phyloP scores from a whole-genome alignment of 371 early-diverging fungal genomes.

The Conidiobolus incongruus region DNA sequence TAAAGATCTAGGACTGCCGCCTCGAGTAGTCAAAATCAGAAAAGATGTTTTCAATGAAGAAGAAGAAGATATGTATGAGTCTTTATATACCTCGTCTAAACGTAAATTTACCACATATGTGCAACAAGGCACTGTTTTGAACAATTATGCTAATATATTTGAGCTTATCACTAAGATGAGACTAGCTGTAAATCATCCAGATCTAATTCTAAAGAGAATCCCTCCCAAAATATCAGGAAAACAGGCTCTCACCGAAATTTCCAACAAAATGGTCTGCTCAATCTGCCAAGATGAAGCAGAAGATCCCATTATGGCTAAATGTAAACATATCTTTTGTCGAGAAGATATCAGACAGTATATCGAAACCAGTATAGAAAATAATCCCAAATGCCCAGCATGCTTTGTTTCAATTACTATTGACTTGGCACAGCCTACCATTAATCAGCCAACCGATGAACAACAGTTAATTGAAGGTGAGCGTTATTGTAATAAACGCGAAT shows the following conservation, averaged over 20 bases:
- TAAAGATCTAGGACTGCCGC: slow-evolving; percentile 82
- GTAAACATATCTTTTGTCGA: slow-evolving; percentile 81
- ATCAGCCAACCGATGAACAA: slow-evolving; percentile 5
- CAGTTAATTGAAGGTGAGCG: slow-evolving; percentile 11
- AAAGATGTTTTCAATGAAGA: slow-evolving; percentile 73
- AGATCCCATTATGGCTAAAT: slow-evolving; percentile 73
- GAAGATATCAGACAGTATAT: slow-evolving; percentile 32
- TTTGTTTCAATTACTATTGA: slow-evolving; percentile 61
- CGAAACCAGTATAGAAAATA: slow-evolving; percentile 15
- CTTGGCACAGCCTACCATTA: slow-evolving; percentile 32
- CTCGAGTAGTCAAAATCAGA: slow-evolving; percentile 53
- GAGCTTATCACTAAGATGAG: slow-evolving; percentile 53
- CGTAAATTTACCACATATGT: slow-evolving; percentile 74
- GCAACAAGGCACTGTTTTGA: slow-evolving; percentile 61
- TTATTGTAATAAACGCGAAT: slow-evolving; percentile 5
- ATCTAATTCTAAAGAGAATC: slow-evolving; percentile 34
- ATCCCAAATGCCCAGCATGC: slow-evolving; percentile 67
- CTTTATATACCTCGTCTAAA: slow-evolving; percentile 53
- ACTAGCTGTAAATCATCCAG: slow-evolving; percentile 78
- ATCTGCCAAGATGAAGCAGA: slow-evolving; percentile 77
- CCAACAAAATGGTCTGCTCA: slow-evolving; percentile 51
- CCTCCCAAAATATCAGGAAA: slow-evolving; percentile 6
- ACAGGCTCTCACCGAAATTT: too few species aligned
- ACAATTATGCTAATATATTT: slow-evolving; percentile 87
- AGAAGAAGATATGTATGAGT: slow-evolving; percentile 82